A percentile compares a stretch with the other conserved stretches of the same genome.
Conservation (phyloP, 108 stramenopile species). For the Stephanodiscus minutulus region DNA sequence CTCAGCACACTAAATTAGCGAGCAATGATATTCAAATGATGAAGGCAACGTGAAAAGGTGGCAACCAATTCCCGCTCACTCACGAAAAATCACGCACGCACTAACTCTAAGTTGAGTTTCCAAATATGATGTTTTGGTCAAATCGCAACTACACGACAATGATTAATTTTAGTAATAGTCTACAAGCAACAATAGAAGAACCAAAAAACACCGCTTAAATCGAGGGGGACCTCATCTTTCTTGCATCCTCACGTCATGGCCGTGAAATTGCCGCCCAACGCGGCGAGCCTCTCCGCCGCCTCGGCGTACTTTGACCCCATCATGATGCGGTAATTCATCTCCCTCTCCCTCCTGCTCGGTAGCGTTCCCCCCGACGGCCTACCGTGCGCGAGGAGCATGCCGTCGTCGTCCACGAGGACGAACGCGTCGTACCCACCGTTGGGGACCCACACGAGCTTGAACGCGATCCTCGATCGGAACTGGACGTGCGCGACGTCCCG, state of each 20-base stretch:
- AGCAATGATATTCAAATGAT: no score
- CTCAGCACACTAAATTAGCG: no score
- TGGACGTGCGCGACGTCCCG: conserved; percentile 92
- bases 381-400: conserved; percentile 53
- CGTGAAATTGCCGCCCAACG: conserved; percentile 30
- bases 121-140: no score
- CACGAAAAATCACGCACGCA: no score
- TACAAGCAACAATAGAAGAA: no score
- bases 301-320: conserved; percentile 80
- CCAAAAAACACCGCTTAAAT: no score
- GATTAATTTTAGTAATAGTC: no score
- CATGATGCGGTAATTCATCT: conserved; percentile 79
- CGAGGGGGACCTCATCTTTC: no score
- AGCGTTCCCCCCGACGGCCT: conserved; percentile 53
- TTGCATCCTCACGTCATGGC: background rate
- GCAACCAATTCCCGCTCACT: no score
- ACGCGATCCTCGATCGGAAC: conserved; percentile 84
- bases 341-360: conserved; percentile 73
- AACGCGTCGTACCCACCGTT: conserved; percentile 78
- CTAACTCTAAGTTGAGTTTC: no score
- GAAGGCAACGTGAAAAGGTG: no score
- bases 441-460: conserved; percentile 92
- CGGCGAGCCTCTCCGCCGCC: conserved; percentile 70
- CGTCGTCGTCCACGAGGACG: conserved; percentile 88
- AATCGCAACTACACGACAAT: no score